A percentile compares a stretch with the other conserved stretches of the same genome.
Evolutionary conservation across 1,284 basidiomycete species (phyloP).

Genomic region (Sanguinoderma infundibulare): DNA sequence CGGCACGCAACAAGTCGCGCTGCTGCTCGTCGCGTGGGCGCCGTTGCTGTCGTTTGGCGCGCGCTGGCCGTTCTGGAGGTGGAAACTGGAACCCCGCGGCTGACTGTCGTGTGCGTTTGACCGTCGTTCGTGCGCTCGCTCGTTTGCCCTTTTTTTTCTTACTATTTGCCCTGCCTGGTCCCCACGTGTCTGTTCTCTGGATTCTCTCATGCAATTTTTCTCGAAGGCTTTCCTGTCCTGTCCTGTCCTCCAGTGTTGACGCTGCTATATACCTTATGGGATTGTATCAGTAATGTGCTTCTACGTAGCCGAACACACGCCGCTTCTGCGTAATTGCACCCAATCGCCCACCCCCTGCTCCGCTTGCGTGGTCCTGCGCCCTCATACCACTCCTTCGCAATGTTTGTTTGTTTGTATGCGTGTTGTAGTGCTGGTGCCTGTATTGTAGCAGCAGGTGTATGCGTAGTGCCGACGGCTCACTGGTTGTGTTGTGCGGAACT

Average conservation of each 20-base stretch:
- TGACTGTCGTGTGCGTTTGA: not conserved
- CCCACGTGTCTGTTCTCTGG: conserved; percentile 6
- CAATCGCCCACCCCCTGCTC: not conserved
- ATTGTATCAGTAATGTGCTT: conserved; percentile 11
- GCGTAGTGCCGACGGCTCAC: conserved; percentile 4
- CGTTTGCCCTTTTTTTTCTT: not conserved
- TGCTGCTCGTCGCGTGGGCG: conserved; percentile 56
- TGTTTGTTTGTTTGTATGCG: not conserved
- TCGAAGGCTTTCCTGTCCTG: conserved; percentile 2
- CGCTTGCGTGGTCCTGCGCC: not conserved
- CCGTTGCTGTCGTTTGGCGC: conserved; percentile 40
- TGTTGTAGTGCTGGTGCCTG: conserved; percentile 1
- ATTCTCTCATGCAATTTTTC: conserved; percentile 19
- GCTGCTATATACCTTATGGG: conserved; percentile 4
- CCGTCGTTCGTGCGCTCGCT: not conserved
- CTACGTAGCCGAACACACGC: conserved; percentile 1
- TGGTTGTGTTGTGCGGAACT: not conserved
- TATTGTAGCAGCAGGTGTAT: conserved; percentile 18
- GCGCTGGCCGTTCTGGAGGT: conserved; percentile 18
- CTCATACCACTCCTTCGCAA: not conserved
- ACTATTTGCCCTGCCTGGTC: conserved; percentile 8
- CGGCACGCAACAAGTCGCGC: conserved; percentile 59
- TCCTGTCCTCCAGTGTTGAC: not conserved
- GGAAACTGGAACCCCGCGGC: conserved; percentile 4
- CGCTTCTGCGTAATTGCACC: not conserved